Conservation (phyloP, 345 rosid species). For the thale cress (Arabidopsis thaliana) region DNA sequence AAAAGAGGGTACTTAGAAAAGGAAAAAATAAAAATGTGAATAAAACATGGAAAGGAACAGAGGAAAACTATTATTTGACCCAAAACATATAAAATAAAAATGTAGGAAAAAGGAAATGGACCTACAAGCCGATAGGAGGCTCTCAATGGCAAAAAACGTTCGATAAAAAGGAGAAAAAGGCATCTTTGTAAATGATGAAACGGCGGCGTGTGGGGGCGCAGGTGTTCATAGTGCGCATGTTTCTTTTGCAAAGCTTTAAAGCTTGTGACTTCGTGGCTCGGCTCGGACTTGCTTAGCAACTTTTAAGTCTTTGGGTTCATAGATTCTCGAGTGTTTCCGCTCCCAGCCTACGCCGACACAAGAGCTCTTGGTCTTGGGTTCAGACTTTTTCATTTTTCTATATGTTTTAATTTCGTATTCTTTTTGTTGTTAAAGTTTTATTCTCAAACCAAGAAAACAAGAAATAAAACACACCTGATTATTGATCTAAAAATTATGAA, state of each 20-base stretch:
- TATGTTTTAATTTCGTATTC: neutral
- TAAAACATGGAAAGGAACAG: neutral
- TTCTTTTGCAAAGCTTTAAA: conserved; percentile 45
- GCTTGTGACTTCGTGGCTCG: conserved; percentile 43
- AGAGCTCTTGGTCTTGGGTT: conserved; percentile 16
- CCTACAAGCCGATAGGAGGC: conserved; percentile 40
- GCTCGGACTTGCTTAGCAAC: neutral
- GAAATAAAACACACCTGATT: neutral
- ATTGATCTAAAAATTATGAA: neutral
- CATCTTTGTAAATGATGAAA: conserved; percentile 52
- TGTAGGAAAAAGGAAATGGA: conserved; percentile 10
- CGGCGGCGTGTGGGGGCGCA: conserved; percentile 60
- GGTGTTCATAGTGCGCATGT: conserved; percentile 56
- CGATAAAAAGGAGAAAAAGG: conserved; percentile 42
- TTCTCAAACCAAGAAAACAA: no score
- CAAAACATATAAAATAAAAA: neutral
- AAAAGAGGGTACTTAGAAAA: neutral
- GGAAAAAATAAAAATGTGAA: neutral
- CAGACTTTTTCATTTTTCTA: neutral
- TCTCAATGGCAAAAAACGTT: conserved; percentile 43
- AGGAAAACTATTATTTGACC: conserved; percentile 18
- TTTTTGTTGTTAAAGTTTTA: no score
- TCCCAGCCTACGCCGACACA: conserved; percentile 3
- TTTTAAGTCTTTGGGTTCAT: neutral
- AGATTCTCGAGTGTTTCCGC: conserved; percentile 1